phyloP scores from a whole-genome alignment of 257 asterid species.

The Fraxinus excelsior region DNA sequence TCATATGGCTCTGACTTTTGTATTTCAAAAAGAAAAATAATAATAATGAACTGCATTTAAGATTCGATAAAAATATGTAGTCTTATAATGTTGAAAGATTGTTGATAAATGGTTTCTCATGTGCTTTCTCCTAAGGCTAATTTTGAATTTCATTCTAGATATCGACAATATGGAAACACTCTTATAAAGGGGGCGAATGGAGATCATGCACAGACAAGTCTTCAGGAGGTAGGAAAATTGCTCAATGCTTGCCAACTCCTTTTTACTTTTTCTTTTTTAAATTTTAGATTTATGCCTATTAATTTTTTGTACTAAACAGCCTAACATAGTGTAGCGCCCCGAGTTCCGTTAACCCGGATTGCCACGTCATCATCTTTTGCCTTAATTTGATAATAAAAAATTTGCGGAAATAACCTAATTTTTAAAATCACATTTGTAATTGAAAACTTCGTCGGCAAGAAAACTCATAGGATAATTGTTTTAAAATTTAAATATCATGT shows the following conservation, averaged over 20 bases:
- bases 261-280: not conserved
- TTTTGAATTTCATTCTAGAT: conserved; percentile 51
- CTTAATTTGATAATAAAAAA: no score
- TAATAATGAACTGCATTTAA: not conserved
- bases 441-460: no score
- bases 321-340: conserved; percentile 9
- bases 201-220: conserved; percentile 82
- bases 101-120: conserved; percentile 15
- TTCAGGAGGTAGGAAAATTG: conserved; percentile 57
- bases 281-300: not conserved
- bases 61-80: conserved; percentile 11
- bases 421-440: no score
- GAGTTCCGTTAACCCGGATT: no score
- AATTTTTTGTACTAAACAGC: conserved; percentile 16
- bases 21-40: not conserved
- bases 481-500: no score
- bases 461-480: no score
- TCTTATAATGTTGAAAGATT: conserved; percentile 4
- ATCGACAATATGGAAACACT: conserved; percentile 87
- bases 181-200: conserved; percentile 89
- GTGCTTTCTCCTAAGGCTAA: conserved; percentile 27
- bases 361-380: no score
- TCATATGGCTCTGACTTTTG: not conserved
- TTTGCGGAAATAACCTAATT: no score
- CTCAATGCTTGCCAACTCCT: conserved; percentile 13